Evolutionary conservation across 768 basidiomycete genomes (phyloP), one percentile per base, ranked within the genome.

Genomic region (Lentinula guzmanii): DNA sequence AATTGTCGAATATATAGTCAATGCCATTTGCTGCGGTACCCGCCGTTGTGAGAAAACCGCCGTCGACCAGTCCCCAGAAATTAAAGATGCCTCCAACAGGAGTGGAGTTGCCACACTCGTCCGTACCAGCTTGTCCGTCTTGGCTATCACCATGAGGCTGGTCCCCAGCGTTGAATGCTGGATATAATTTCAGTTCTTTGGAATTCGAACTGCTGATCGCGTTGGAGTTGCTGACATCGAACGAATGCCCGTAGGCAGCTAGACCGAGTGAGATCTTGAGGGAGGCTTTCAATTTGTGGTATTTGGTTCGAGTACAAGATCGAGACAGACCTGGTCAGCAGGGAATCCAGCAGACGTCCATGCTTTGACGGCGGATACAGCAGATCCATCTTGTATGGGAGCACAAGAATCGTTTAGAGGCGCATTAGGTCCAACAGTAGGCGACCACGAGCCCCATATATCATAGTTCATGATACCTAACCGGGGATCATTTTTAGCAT

Each of bases 261-360:
- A 97, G 83, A 56, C 92, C 95, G 41, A 97, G 83, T 16, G 90
- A 82, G 60, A 95, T 85, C 75, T 79, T 53, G 69, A 3, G 16
- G 21, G 5, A 10, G n/a, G 28, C 21, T 39, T n/a, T 57, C 18
- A 24, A 35, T 9, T 18, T 6, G 9, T 50, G 18, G 21, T 4
- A 24, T 24, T 13, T 50, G 3, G 28, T 4, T 18, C 10, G 16
- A 3, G 13, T 34, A 43, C 24, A 15, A 28, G 24, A 52, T 42
- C 35, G n/a, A 45, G 42, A 58, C 67, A 33, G 57, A 72, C 75
- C 70, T 79, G 67, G 15, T 74, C 58, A 16, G 80, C 76, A 18
- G 93, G 89, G 77, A 97, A 85, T 21, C 85, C 85, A n/a, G 93
- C 93, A 0, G 64, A 65, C 0, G 78, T 83, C 95, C 94, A 96